A percentile compares a stretch with the other conserved stretches of the same genome.
These are phyloP conservation scores for Colletotrichum sp. DNA, from an alignment of 2,329 filamentous ascomycete genomes.

Conservation along the genomic window DNA sequence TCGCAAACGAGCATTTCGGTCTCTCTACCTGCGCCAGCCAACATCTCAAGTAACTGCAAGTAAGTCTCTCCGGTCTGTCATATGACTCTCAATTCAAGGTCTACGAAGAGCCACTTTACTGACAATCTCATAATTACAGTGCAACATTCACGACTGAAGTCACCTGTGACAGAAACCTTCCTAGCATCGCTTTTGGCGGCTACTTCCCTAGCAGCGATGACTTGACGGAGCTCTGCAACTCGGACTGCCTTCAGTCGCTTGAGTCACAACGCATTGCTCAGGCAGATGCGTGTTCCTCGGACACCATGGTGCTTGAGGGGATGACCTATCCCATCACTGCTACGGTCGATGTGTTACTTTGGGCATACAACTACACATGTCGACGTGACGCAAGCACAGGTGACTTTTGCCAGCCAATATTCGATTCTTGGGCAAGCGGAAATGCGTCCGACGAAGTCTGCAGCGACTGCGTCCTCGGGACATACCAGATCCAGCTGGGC, in stretches of 20 bases:
- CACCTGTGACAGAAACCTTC: not conserved
- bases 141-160: not conserved
- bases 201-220: not conserved
- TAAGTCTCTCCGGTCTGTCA: not conserved
- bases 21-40: not conserved
- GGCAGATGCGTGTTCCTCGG: not conserved
- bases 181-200: not conserved
- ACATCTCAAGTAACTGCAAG: not conserved
- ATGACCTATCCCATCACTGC: not conserved
- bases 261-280: not conserved
- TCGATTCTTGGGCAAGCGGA: not conserved
- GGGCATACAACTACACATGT: not conserved
- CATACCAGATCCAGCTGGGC: not conserved
- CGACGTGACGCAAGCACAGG: not conserved
- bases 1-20: not conserved
- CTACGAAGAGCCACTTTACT: not conserved
- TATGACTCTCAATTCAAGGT: not conserved
- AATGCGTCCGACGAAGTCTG: not conserved
- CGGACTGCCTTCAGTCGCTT: not conserved
- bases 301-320: not conserved
- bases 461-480: not conserved
- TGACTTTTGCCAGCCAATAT: not conserved
- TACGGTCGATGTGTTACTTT: not conserved
- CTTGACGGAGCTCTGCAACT: not conserved
- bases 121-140: not conserved